phyloP scores from a whole-genome alignment of 208 protist genomes.

The Balamuthia mandrillaris region DNA sequence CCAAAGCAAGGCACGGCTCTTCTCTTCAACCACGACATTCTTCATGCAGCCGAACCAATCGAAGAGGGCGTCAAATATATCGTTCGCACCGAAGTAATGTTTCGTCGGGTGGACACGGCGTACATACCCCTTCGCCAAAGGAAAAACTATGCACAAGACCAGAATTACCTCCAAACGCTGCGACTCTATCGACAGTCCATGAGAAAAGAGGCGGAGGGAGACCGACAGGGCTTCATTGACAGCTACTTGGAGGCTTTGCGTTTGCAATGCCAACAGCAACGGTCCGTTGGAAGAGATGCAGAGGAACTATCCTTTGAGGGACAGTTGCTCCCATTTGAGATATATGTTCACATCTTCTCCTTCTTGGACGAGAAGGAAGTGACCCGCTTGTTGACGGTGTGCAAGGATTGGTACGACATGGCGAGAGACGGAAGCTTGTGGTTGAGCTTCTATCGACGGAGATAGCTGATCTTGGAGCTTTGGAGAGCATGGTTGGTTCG shows the following conservation, averaged over 20 bases:
- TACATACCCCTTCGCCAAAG: background rate
- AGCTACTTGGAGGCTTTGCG: background rate
- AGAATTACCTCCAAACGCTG: background rate
- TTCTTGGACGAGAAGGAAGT: background rate
- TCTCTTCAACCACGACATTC: slow-evolving; percentile 4
- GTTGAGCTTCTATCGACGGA: background rate
- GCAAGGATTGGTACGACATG: slow-evolving; percentile 5
- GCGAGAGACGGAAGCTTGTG: background rate
- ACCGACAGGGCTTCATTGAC: background rate
- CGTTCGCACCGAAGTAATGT: background rate
- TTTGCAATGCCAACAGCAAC: background rate
- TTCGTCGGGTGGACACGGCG: background rate
- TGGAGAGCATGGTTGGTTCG: too few relatives aligned
- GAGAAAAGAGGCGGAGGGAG: background rate
- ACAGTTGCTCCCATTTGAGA: background rate
- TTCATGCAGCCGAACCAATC: background rate
- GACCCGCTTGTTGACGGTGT: background rate
- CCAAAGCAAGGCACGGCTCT: background rate
- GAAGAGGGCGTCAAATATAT: background rate
- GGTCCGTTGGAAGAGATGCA: background rate
- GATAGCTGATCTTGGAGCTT: background rate
- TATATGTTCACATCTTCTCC: background rate
- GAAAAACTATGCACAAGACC: background rate
- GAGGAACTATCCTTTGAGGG: background rate
- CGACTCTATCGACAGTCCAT: background rate